Base-by-base conservation (phyloP, 1,284 basidiomycete species). In the Papiliotrema nemorosa region DNA sequence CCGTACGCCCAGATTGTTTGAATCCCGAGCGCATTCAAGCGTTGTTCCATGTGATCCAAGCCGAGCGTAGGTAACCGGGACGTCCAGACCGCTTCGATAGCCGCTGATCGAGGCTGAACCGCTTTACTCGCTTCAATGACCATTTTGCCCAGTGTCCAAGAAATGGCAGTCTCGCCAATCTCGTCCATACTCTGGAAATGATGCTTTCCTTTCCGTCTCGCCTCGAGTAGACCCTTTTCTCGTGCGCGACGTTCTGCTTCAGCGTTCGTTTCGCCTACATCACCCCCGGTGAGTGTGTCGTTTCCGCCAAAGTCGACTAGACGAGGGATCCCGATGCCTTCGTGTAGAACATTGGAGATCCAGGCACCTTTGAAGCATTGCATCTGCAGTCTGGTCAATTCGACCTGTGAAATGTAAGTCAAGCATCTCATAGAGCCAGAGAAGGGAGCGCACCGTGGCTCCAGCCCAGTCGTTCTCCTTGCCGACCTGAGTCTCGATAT, bases 311-410 rank as follows among this genome's bases (percentile, higher is more conserved):
- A 78, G 69, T 97, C 93, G 39, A 90, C 82, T 29, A 97, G 85
- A 27, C 96, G 82, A 12, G 96, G 96, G 67, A 99, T 83, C 14
- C 91, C 92, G 49, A 99, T 87, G 22, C 94, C 96, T 66, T 97
- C 90, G 66, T 98, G 94, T 3, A 99, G 77, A 22, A 99, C 87
- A 66, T 97, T 97, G 50, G 87, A 85, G 52, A 99, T 83, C 96
- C 96, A 99, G 1, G 94, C 93, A 1, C 94, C 91, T 73, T 99
- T 99, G 84, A 99, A 98, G 71, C 96, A 98, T 69, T 99, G 96
- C 86, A 94, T 89, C 76, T 94, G 84, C 54, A 98, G 76, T 29
- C 94, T 82, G 33, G 86, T 82, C 35, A 88, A 75, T 67, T 93
- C 90, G 47, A 96, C 85, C 62, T 75, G 52, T 5, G 16, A 13